These are phyloP conservation scores for Penicillium angulare DNA, from an alignment of 495 filamentous ascomycete species.

Conservation along the genomic window DNA sequence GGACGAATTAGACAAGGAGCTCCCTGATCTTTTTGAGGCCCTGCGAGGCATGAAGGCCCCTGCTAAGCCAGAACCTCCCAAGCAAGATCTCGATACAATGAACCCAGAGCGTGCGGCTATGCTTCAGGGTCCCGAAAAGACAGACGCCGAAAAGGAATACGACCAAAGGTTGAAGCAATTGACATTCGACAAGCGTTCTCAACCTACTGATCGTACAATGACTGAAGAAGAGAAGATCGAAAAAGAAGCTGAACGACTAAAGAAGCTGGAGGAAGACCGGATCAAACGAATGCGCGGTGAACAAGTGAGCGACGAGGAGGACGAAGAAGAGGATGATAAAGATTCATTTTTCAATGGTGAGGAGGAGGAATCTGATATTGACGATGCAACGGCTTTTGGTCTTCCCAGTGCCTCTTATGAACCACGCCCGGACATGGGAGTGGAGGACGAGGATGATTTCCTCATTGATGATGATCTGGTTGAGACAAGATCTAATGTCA, in stretches of 20 bases:
- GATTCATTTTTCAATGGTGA: slow-evolving; percentile 42
- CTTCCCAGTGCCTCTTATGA: slow-evolving; percentile 31
- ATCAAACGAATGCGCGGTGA: slow-evolving; percentile 47
- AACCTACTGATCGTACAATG: slow-evolving; percentile 83
- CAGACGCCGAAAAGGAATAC: slow-evolving; percentile 74
- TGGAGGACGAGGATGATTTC: slow-evolving; percentile 93
- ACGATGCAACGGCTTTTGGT: slow-evolving; percentile 58
- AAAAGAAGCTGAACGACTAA: slow-evolving; percentile 70
- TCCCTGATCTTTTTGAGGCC: slow-evolving; percentile 75
- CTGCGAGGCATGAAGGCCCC: slow-evolving; percentile 53
- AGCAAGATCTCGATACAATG: slow-evolving; percentile 47
- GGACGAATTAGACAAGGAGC: slow-evolving; percentile 72
- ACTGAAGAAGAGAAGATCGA: slow-evolving; percentile 83
- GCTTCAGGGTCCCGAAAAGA: slow-evolving; percentile 60
- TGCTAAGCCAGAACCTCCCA: slow-evolving; percentile 37
- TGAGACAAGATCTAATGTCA: slow-evolving; percentile 52
- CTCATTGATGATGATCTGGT: slow-evolving; percentile 84
- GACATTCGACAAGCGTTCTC: slow-evolving; percentile 75
- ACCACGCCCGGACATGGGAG: slow-evolving; percentile 42
- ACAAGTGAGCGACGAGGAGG: slow-evolving; percentile 41
- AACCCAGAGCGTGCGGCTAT: slow-evolving; percentile 59
- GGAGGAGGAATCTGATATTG: slow-evolving; percentile 40
- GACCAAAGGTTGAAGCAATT: slow-evolving; percentile 78
- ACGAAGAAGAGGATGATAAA: slow-evolving; percentile 48
- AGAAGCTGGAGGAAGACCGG: slow-evolving; percentile 76